A percentile compares a stretch with the other conserved stretches of the same genome.
These are phyloP conservation scores for Aegilops sharonensis DNA, from an alignment of 176 grass and related monocot species.

Conservation along the genomic window DNA sequence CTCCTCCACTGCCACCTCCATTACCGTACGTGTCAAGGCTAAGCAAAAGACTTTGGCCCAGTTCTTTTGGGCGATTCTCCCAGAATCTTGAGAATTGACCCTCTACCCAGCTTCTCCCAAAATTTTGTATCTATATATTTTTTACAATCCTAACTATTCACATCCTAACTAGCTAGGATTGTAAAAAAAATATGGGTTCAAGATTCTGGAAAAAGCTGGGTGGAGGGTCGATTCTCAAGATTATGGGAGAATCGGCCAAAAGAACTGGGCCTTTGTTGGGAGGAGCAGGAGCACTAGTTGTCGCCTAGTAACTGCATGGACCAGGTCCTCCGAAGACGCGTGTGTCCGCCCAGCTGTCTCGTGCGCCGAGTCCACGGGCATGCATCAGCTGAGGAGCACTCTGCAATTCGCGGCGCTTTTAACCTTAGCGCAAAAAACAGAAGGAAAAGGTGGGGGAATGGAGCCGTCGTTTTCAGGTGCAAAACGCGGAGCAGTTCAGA, in stretches of 20 bases:
- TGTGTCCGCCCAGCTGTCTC: neutral
- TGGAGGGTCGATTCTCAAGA: too few relatives aligned
- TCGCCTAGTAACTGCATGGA: neutral
- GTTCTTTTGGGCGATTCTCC: too few relatives aligned
- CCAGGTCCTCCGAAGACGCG: slow-evolving; percentile 10
- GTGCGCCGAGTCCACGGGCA: slow-evolving; percentile 14
- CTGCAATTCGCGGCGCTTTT: neutral
- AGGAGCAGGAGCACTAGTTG: neutral
- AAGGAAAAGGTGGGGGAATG: neutral
- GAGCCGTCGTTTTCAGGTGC: neutral
- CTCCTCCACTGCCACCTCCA: neutral
- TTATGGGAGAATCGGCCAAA: too few relatives aligned
- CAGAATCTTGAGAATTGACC: too few relatives aligned
- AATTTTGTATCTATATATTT: too few relatives aligned
- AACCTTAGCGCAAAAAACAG: neutral
- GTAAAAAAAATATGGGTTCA: too few relatives aligned
- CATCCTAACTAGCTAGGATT: too few relatives aligned
- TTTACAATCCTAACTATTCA: too few relatives aligned
- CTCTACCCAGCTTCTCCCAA: too few relatives aligned
- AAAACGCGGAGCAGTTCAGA: neutral
- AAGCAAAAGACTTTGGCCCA: slow-evolving; percentile 35
- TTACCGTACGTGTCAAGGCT: slow-evolving; percentile 45
- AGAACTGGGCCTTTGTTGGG: too few relatives aligned
- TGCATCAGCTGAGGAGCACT: neutral
- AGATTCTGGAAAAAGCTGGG: too few relatives aligned